These are phyloP conservation scores for Mortierella polycephala DNA, from an alignment of 371 early-diverging fungal genomes.

Conservation along the genomic window DNA sequence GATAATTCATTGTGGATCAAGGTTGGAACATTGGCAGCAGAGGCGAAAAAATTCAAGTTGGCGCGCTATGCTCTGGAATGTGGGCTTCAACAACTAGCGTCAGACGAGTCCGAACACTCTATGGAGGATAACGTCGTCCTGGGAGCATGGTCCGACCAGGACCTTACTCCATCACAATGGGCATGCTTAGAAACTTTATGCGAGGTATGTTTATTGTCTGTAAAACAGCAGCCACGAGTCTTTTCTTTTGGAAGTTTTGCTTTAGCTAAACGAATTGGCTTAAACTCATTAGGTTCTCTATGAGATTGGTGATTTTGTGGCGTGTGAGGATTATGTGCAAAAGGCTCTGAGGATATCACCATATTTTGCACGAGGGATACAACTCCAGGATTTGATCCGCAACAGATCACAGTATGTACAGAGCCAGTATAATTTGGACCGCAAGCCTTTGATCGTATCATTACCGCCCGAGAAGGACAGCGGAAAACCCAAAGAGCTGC, in stretches of 20 bases:
- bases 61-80: conserved; percentile 64
- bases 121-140: conserved; percentile 1
- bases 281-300: conserved; percentile 58
- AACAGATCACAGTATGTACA: neutral
- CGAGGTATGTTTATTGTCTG: conserved; percentile 43
- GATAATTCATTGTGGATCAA: conserved; percentile 68
- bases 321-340: conserved; percentile 59
- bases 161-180: conserved; percentile 64
- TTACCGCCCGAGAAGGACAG: neutral
- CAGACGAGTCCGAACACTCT: conserved; percentile 4
- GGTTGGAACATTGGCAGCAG: conserved; percentile 60
- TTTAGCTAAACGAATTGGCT: neutral
- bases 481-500: conserved; percentile 11
- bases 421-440: neutral
- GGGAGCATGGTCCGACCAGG: conserved; percentile 14
- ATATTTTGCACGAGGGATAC: conserved; percentile 54
- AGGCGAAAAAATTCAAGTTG: conserved; percentile 55
- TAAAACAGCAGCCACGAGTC: neutral
- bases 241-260: neutral
- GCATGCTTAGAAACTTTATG: conserved; percentile 67
- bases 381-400: conserved; percentile 33
- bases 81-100: conserved; percentile 50
- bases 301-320: conserved; percentile 64
- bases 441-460: neutral
- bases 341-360: conserved; percentile 52